Evolutionary conservation across 1,284 basidiomycete species (phyloP).

Genomic region (Cryptococcus depauperatus): DNA sequence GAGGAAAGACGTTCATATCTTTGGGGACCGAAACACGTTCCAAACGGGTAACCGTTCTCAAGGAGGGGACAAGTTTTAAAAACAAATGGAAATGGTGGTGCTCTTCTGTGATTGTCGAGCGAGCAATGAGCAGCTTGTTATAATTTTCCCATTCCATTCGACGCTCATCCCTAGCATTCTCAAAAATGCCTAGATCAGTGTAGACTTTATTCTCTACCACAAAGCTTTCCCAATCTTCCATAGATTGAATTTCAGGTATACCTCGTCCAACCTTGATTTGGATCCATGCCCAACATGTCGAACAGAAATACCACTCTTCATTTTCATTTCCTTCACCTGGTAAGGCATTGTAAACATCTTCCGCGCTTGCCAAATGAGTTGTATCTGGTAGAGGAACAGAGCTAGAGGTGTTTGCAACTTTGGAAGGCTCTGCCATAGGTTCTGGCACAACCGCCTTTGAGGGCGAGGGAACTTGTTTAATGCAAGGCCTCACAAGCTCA

Average conservation of each 20-base stretch:
- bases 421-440: neutral
- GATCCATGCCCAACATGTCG: constrained; percentile 35
- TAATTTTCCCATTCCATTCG: constrained; percentile 11
- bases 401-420: neutral
- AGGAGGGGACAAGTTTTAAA: constrained; percentile 9
- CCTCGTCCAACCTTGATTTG: constrained; percentile 18
- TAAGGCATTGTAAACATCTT: constrained; percentile 30
- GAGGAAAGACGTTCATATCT: constrained; percentile 26
- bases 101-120: constrained; percentile 3
- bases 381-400: neutral
- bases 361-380: constrained; percentile 5
- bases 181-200: neutral
- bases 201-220: neutral
- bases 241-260: constrained; percentile 4
- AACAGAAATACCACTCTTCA: constrained; percentile 38
- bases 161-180: constrained; percentile 1
- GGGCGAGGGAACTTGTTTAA: constrained; percentile 22
- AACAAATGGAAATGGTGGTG: constrained; percentile 31
- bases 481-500: constrained; percentile 23
- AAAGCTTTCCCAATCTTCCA: constrained; percentile 22
- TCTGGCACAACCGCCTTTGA: constrained; percentile 2
- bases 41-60: constrained; percentile 12
- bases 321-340: constrained; percentile 25
- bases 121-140: constrained; percentile 13
- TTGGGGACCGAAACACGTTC: constrained; percentile 22